phyloP scores from a whole-genome alignment of 2,329 filamentous ascomycete species.

The Exserohilum turcica region DNA sequence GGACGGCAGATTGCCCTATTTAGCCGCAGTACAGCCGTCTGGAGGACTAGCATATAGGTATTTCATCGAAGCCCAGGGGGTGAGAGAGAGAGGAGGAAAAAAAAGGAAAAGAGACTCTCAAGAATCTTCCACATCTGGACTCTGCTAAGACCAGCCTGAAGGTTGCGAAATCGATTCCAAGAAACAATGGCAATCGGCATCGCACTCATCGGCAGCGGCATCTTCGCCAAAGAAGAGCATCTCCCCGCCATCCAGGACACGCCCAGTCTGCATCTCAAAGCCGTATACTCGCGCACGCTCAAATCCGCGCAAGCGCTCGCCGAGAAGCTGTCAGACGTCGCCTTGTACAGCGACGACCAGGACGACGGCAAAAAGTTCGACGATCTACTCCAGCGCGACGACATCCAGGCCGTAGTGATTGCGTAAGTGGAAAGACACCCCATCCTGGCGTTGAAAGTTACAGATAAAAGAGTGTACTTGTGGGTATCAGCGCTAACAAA shows the following conservation, averaged over 20 bases:
- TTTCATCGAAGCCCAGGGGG: too few relatives aligned
- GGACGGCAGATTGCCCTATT: slow-evolving; percentile 28
- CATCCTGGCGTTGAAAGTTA: too few relatives aligned
- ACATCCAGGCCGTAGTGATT: slow-evolving; percentile 62
- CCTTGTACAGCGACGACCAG: slow-evolving; percentile 64
- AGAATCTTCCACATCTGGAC: too few relatives aligned
- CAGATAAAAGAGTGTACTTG: neutral
- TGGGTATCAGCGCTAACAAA: neutral
- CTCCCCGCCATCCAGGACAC: slow-evolving; percentile 65
- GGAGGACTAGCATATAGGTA: slow-evolving; percentile 1
- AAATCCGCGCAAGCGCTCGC: slow-evolving; percentile 56
- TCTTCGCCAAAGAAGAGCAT: slow-evolving; percentile 65
- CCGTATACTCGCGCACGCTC: slow-evolving; percentile 68
- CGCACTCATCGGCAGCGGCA: slow-evolving; percentile 67
- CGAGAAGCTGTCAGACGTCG: slow-evolving; percentile 50
- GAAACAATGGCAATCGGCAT: slow-evolving; percentile 54
- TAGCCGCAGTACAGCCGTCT: slow-evolving; percentile 21
- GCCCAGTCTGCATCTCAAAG: slow-evolving; percentile 62
- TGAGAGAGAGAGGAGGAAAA: too few relatives aligned
- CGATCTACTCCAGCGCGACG: slow-evolving; percentile 59
- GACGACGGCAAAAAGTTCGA: slow-evolving; percentile 53
- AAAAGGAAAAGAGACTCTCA: too few relatives aligned
- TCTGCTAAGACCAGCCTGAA: too few relatives aligned
- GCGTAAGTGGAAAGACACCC: slow-evolving; percentile 48
- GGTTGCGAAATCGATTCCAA: too few relatives aligned